These are phyloP conservation scores for Fusarium bactridioides DNA, from an alignment of 2,329 filamentous ascomycete genomes.

Conservation along the genomic window DNA sequence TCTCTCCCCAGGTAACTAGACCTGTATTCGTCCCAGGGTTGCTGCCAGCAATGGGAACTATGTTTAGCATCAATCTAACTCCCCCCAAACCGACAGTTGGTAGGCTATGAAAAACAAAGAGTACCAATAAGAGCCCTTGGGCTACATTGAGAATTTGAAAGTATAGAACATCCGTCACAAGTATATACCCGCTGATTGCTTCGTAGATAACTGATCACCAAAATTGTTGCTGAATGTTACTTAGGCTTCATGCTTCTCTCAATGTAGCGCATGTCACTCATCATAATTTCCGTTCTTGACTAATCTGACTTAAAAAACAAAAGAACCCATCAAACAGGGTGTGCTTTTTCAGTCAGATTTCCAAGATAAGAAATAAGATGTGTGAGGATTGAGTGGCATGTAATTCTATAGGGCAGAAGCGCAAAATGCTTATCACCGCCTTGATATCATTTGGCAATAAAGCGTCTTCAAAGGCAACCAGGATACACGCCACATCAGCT, in stretches of 20 bases:
- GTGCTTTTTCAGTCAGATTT: background rate
- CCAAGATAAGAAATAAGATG: background rate
- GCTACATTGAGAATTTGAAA: background rate
- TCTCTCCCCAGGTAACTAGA: background rate
- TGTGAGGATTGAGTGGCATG: background rate
- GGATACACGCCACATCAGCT: conserved; percentile 5
- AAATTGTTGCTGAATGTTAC: background rate
- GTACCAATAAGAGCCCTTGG: background rate
- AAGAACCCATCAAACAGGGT: background rate
- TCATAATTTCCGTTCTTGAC: background rate
- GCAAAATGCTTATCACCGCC: background rate
- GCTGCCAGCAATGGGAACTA: background rate
- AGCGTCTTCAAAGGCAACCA: background rate
- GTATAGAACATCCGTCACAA: background rate
- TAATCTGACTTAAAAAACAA: background rate
- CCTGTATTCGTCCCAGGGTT: background rate
- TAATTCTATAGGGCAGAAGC: background rate
- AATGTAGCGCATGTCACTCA: background rate
- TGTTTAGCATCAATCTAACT: background rate
- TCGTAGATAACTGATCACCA: background rate
- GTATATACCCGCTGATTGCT: too few species aligned
- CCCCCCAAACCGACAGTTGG: background rate
- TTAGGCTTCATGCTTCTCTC: background rate
- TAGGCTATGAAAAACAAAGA: background rate
- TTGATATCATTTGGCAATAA: background rate